Evolutionary conservation across 495 filamentous ascomycete genomes (phyloP), one percentile per base, ranked within the genome.

Genomic region (Staphylotrichum longicolle): DNA sequence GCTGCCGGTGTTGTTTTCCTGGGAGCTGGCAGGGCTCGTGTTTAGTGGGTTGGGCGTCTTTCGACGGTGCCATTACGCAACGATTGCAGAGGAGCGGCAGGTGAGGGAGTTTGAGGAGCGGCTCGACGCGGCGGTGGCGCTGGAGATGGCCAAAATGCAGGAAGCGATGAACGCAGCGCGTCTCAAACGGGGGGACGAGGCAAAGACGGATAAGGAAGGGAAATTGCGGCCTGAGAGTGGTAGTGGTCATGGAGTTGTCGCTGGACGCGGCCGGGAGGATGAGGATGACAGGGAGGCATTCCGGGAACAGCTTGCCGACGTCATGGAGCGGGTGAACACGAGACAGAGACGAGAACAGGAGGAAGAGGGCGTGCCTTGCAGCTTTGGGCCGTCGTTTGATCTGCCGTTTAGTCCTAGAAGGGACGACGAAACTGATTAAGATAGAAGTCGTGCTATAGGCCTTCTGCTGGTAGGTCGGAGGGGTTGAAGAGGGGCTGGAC

Each of bases 1-100:
- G 0, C 69, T 83, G 4, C 79, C 81, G 1, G 67, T 79, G 7
- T 57, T 82, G 20, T 82, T 82, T 56, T 65, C 66, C 0, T 75
- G 63, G 58, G 77, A 81, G 54, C 12, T 82, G 3, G 3, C 70
- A 0, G 70, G 70, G 4, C 47, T 45, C 9, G 8, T 45, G 42
- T 11, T 45, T 2, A 45, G 42, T 72, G 1, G 57, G 0, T 47
- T 80, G 14, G 79, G 79, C 3, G 74, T 80, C 5, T 79, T 79
- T 60, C 57, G 76, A 15, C 66, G 78, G 20, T 73, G 70, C 20
- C 70, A 73, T 56, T 66, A 54, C 35, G 77, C 76, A 3, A 57
- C 67, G 8, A 32, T 79, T n/a, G 70, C 71, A 7, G 62, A 72
- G 54, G 76, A 78, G 48, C 45, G 10, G 2, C 68, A 75, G 15